Evolutionary conservation across 2,329 filamentous ascomycete species (phyloP).

Genomic region (Sclerotinia borealis): DNA sequence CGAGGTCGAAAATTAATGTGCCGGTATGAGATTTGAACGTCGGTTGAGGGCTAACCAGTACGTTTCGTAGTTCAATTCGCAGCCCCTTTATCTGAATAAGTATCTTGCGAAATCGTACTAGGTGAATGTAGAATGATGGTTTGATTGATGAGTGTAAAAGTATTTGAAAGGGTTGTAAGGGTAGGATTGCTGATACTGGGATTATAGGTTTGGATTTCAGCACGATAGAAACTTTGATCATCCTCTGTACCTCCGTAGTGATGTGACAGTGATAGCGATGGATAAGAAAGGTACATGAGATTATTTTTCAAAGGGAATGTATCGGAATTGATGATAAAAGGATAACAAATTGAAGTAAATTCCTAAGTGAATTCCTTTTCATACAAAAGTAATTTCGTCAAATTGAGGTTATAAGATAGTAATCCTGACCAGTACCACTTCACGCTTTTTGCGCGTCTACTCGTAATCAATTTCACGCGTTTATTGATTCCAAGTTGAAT

Average conservation of each 20-base stretch:
- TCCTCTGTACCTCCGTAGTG: no score
- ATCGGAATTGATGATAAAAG: no score
- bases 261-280: no score
- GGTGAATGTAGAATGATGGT: background rate
- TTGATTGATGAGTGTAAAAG: background rate
- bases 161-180: background rate
- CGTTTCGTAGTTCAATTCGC: background rate
- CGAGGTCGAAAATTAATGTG: background rate
- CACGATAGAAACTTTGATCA: conserved; percentile 13
- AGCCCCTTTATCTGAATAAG: background rate
- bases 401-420: no score
- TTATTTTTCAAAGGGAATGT: background rate
- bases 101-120: background rate
- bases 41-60: background rate
- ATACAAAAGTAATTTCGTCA: no score
- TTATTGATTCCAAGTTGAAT: background rate
- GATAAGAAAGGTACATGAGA: background rate
- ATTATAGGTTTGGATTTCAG: background rate
- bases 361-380: background rate
- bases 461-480: background rate
- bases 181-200: background rate
- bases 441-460: background rate
- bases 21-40: background rate
- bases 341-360: background rate
- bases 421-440: no score